A percentile compares a stretch with the other conserved stretches of the same genome.
Evolutionary conservation across 257 asterid genomes (phyloP).

Genomic region (Solanum sejunctum): DNA sequence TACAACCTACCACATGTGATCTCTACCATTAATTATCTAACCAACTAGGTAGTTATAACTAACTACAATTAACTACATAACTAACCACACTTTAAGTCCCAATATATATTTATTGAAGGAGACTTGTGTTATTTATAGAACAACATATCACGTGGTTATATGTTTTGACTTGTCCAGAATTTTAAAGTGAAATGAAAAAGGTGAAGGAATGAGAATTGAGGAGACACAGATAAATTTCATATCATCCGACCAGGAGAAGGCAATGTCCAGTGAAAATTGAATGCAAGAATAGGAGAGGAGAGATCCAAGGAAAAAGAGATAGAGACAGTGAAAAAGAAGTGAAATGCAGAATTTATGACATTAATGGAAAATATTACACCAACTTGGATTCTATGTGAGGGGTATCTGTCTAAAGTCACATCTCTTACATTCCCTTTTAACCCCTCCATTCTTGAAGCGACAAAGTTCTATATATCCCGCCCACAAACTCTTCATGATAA

Average conservation of each 20-base stretch:
- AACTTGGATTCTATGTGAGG: constrained; percentile 15
- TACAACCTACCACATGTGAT: too few relatives aligned
- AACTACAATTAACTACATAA: too few relatives aligned
- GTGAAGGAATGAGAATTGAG: too few relatives aligned
- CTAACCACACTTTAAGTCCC: too few relatives aligned
- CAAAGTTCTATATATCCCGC: background rate
- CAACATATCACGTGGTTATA: background rate
- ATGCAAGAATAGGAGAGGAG: too few relatives aligned
- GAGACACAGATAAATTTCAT: too few relatives aligned
- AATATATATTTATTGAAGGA: background rate
- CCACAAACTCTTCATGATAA: too few relatives aligned
- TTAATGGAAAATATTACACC: constrained; percentile 34
- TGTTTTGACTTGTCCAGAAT: background rate
- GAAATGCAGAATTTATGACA: constrained; percentile 10
- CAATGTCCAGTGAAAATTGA: too few relatives aligned
- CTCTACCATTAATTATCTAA: too few relatives aligned
- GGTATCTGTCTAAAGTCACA: constrained; percentile 14
- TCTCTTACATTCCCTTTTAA: constrained; percentile 18
- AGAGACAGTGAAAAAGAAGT: background rate
- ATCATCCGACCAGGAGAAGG: background rate
- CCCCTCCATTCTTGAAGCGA: background rate
- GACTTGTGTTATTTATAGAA: background rate
- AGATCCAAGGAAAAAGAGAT: background rate
- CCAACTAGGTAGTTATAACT: too few relatives aligned
- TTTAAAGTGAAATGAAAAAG: background rate